Conservation (phyloP, 352 stramenopile species). For the Pythium monospermum region DNA sequence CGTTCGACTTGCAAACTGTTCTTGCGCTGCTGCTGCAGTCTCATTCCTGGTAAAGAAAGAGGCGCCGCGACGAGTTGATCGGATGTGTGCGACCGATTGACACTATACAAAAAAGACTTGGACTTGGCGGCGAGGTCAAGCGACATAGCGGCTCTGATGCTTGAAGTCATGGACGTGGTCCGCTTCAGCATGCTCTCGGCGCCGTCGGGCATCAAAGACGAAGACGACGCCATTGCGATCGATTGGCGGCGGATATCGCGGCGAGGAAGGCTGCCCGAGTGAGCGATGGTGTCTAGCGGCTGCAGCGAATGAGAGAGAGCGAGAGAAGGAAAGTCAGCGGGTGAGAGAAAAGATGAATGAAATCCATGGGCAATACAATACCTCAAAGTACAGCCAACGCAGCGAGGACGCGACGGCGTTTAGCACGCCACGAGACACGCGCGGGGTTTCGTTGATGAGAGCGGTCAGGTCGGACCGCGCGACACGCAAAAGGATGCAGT, state of each 20-base stretch:
- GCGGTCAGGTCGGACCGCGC: conserved; percentile 59
- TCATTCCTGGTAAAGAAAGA: too few species aligned
- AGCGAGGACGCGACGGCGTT: conserved; percentile 73
- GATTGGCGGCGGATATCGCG: conserved; percentile 39
- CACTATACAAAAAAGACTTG: conserved; percentile 74
- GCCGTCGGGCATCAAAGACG: conserved; percentile 15
- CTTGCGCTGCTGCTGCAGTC: conserved; percentile 36
- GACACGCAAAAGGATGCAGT: conserved; percentile 74
- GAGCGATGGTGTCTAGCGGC: conserved; percentile 55
- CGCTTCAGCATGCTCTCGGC: conserved; percentile 41
- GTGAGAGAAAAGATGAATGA: too few species aligned
- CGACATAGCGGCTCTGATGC: conserved; percentile 63
- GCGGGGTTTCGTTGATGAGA: conserved; percentile 65
- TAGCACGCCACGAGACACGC: conserved; percentile 70
- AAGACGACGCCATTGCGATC: conserved; percentile 15
- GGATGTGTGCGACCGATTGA: conserved; percentile 42
- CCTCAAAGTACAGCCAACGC: conserved; percentile 75
- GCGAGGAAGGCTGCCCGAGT: conserved; percentile 59
- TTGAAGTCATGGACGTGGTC: conserved; percentile 49
- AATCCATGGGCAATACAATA: too few species aligned
- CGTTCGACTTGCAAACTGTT: conserved; percentile 29
- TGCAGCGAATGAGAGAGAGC: conserved; percentile 16
- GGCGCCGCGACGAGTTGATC: conserved; percentile 19
- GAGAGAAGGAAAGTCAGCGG: not conserved
- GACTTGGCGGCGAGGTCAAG: conserved; percentile 66